Conservation (phyloP, 192 early-diverging fungal species). For the Coemansia biformis region DNA sequence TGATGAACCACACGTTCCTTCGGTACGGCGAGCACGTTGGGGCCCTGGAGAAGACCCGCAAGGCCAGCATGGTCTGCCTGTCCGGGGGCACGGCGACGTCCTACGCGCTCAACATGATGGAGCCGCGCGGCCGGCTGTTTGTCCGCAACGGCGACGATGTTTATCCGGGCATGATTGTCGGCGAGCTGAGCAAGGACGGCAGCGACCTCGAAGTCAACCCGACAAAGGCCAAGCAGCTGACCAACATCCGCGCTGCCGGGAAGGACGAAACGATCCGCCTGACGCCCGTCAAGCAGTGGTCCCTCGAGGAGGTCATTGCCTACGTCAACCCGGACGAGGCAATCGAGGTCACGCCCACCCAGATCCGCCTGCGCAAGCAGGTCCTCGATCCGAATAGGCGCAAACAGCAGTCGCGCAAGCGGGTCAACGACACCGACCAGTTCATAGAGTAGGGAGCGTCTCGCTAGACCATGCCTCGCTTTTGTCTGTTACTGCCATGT, state of each 20-base stretch:
- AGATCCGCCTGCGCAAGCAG: slow-evolving; percentile 70
- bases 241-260: slow-evolving; percentile 70
- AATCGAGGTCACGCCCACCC: slow-evolving; percentile 74
- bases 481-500: too few species aligned
- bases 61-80: slow-evolving; percentile 71
- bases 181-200: slow-evolving; percentile 69
- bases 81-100: slow-evolving; percentile 62
- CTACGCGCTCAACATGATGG: slow-evolving; percentile 69
- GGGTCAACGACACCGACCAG: slow-evolving; percentile 37
- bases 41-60: slow-evolving; percentile 66
- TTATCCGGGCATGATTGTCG: slow-evolving; percentile 84
- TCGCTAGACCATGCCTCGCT: too few species aligned
- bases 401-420: slow-evolving; percentile 51
- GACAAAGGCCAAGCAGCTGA: slow-evolving; percentile 72
- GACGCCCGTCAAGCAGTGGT: slow-evolving; percentile 60
- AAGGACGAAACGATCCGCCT: slow-evolving; percentile 76
- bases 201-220: slow-evolving; percentile 80
- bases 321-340: slow-evolving; percentile 78
- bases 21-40: slow-evolving; percentile 71
- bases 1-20: slow-evolving; percentile 72
- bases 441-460: slow-evolving; percentile 42
- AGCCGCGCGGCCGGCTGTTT: slow-evolving; percentile 77
- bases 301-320: slow-evolving; percentile 72
- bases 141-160: slow-evolving; percentile 66
- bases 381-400: slow-evolving; percentile 64